Evolutionary conservation across 176 grass and related monocot genomes (phyloP).

Genomic region (Oryza brachyantha): DNA sequence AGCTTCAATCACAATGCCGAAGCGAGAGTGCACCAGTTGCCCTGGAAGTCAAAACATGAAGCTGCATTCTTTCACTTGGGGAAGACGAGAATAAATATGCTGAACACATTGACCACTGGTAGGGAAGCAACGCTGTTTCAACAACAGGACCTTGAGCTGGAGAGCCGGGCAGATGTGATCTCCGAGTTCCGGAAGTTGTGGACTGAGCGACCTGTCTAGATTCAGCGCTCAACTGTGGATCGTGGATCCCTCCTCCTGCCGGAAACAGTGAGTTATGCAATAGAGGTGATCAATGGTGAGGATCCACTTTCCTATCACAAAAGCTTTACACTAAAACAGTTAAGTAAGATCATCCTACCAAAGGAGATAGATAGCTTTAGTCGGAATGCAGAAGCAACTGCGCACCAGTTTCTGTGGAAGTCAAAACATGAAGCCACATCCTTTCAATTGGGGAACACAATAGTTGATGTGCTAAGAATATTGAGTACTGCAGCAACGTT

Average conservation of each 20-base stretch:
- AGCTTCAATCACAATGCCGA: background rate
- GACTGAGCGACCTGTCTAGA: background rate
- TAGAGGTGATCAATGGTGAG: background rate
- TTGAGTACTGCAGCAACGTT: background rate
- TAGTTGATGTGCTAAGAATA: background rate
- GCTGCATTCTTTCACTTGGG: background rate
- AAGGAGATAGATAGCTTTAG: background rate
- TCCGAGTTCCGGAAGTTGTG: background rate
- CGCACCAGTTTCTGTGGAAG: background rate
- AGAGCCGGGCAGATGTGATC: background rate
- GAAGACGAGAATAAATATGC: background rate
- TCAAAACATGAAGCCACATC: background rate
- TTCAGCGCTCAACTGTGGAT: background rate
- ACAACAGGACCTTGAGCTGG: background rate
- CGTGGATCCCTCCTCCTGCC: background rate
- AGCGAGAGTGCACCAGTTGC: background rate
- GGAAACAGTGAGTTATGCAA: background rate
- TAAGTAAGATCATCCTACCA: background rate
- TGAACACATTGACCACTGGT: background rate
- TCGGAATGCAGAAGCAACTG: background rate
- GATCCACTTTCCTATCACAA: background rate
- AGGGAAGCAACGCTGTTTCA: background rate
- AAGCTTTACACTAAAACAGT: background rate
- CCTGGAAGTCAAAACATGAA: constrained; percentile 18
- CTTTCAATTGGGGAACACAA: background rate